These are phyloP conservation scores for Neurospora sp. DNA, from an alignment of 495 filamentous ascomycete species.

Conservation along the genomic window DNA sequence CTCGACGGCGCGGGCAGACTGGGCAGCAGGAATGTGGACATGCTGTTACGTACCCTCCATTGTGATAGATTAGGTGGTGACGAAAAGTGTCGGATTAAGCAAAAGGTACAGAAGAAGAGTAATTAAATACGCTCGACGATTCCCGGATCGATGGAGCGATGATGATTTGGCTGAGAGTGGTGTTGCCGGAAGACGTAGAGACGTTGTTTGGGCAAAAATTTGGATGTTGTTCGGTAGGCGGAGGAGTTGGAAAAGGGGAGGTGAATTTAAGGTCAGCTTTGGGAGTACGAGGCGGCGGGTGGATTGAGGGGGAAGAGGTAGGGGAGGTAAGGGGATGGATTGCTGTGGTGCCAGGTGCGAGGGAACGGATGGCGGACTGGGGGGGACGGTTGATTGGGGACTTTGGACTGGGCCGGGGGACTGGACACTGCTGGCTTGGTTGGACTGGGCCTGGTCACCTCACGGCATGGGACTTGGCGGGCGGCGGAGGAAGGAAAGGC, in stretches of 20 bases:
- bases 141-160: constrained; percentile 33
- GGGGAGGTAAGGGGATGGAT: constrained; percentile 18
- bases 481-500: constrained; percentile 15
- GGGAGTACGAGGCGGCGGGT: constrained; percentile 19
- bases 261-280: constrained; percentile 42
- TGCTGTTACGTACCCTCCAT: constrained; percentile 39
- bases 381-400: not conserved
- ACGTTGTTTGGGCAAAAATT: constrained; percentile 28
- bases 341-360: constrained; percentile 1
- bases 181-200: constrained; percentile 1
- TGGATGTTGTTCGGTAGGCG: constrained; percentile 21
- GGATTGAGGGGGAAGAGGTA: constrained; percentile 17
- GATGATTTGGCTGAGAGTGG: constrained; percentile 19
- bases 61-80: constrained; percentile 36
- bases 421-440: not conserved
- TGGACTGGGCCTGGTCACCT: not conserved
- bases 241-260: constrained; percentile 38
- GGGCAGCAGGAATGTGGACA: constrained; percentile 5
- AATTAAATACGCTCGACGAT: constrained; percentile 34
- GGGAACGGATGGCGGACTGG: not conserved
- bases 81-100: constrained; percentile 22
- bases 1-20: not conserved
- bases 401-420: not conserved
- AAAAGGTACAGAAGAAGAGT: constrained; percentile 25
- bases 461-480: not conserved